A percentile compares a stretch with the other conserved stretches of the same genome.
Conservation (phyloP, 805 yeast genomes). For the Saccharomyces kudriavzevii region DNA sequence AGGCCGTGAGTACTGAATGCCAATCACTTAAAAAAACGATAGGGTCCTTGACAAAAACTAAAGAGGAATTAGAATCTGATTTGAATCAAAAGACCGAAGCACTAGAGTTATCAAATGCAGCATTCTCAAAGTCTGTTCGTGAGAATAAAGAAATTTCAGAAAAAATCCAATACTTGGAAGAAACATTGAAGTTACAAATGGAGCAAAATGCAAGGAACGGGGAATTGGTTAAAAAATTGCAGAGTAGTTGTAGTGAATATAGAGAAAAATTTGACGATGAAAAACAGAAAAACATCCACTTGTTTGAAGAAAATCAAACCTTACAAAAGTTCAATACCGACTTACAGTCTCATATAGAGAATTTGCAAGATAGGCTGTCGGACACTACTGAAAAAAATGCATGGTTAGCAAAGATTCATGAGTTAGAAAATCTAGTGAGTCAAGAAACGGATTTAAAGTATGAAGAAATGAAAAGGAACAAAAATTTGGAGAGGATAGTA, state of each 20-base stretch:
- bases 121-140: conserved; percentile 10
- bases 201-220: conserved; percentile 28
- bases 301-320: conserved; percentile 61
- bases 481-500: conserved; percentile 43
- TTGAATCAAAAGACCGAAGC: conserved; percentile 1
- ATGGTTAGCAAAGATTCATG: conserved; percentile 51
- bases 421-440: conserved; percentile 44
- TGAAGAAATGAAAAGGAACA: conserved; percentile 44
- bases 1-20: conserved; percentile 40
- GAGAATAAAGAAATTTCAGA: conserved; percentile 19
- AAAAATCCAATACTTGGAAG: conserved; percentile 21
- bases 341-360: conserved; percentile 38
- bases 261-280: conserved; percentile 33
- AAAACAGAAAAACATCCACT: conserved; percentile 47
- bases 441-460: conserved; percentile 40
- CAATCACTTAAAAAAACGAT: conserved; percentile 11
- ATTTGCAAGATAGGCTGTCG: conserved; percentile 41
- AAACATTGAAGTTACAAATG: conserved; percentile 25
- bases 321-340: conserved; percentile 48
- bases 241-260: conserved; percentile 25
- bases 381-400: conserved; percentile 44
- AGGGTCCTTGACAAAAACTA: neutral
- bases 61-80: conserved; percentile 1
- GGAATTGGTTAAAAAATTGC: conserved; percentile 32
- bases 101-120: conserved; percentile 21